Evolutionary conservation across 345 rosid genomes (phyloP), one percentile per base, ranked within the genome.

Genomic region (Eucalyptus polybractea): DNA sequence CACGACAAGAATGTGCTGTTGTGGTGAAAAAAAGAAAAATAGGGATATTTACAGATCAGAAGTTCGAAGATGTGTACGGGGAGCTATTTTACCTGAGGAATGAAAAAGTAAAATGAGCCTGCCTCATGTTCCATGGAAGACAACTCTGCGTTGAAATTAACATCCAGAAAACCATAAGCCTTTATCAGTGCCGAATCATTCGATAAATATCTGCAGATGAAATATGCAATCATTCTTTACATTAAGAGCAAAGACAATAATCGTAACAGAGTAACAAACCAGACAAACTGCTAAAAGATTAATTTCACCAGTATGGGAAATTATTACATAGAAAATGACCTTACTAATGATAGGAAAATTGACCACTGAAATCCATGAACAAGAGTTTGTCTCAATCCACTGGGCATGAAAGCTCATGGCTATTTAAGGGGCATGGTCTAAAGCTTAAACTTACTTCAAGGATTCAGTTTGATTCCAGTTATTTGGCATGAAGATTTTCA

Each of bases 81-180:
- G 88, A 56, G 88, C 76, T 88, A 88, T 65, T 80, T 89, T 92
- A 96, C 99, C 99, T 95, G 95, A 92, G 99, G 99, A 92, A 96
- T 91, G 80, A 96, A 92, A 88, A 95, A 93, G 93, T 93, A 96
- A 93, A 92, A 95, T 50, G 96, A 94, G 91, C 95, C 99, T 90
- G 93, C 91, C 91, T 93, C 94, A 90, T 90, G 93, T 90, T 93
- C 92, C 89, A 95, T 88, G 56, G 94, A 92, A 90, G 94, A 94
- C 51, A 90, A 90, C 89, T 92, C 91, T 7, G 76, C 22, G 65
- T 89, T 76, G 81, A 96, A 94, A 86, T 91, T 89, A 90, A 93
- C 91, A 93, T 96, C 96, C 93, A 92, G 51, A 92, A 96, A 96
- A 83, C 99, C 99, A 91, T 96, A 97, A 87, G 95, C 90, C 88